Evolutionary conservation across 768 basidiomycete species (phyloP), one percentile per base, ranked within the genome.

Genomic region (Amanita exitialis): DNA sequence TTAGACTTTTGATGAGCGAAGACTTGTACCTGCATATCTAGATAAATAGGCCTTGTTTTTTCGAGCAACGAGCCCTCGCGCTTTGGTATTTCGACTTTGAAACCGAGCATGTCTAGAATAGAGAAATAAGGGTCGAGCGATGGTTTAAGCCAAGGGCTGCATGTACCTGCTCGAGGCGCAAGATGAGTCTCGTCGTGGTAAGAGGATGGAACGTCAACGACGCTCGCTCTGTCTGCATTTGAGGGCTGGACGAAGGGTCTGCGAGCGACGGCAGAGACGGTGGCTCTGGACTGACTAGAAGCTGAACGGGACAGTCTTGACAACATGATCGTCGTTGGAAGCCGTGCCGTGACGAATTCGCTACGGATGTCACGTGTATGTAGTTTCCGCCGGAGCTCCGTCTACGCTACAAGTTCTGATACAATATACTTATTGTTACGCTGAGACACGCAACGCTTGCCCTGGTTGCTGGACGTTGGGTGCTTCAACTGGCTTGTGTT

Each of bases 31-130:
- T 96, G 94, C 89, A 95, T 88, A 67, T 99, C 96, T 44, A 99
- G 80, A 67, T 99, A 99, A 56, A 99, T 97, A 15, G 96, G 93
- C 27, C 92, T 78, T 25, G 76, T 74, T 66, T 84, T 86, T 49
- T 76, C 76, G 44, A 73, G 70, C 46, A 75, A 52, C 8, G 75
- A 71, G 41, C 71, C 77, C 61, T 86, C 84, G 43, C 78, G 76
- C 49, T 64, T 72, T 34, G 80, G 78, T 45, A 75, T 67, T 58
- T 81, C 83, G 12, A 92, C 69, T 65, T 88, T 91, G 65, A 93
- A 93, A 5, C 90, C 90, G 53, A 90, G 77, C 86, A 91, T 90
- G 61, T 91, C 90, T 91, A 56, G 5, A 23, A 35, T 37, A 41
- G 52, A 41, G 55, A 53, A 50, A 38, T 39, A 21, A 30, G 3